phyloP scores from a whole-genome alignment of 805 yeast genomes.

The Myxozyma sirexii region DNA sequence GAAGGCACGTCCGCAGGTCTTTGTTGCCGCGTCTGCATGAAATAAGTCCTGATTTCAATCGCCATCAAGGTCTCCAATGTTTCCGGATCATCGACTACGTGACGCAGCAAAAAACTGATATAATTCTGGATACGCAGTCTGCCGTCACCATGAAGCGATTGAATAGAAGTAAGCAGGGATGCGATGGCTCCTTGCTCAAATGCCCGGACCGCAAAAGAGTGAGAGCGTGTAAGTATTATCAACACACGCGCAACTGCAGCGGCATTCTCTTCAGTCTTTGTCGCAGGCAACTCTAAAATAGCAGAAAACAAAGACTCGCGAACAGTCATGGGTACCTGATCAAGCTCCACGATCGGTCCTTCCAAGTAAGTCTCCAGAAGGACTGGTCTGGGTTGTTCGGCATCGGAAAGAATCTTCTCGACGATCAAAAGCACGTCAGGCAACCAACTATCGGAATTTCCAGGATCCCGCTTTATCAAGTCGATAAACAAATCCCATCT shows the following conservation, averaged over 20 bases:
- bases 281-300: slow-evolving; percentile 47
- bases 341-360: slow-evolving; percentile 16
- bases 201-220: slow-evolving; percentile 47
- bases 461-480: slow-evolving; percentile 23
- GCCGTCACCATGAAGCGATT: slow-evolving; percentile 43
- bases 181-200: slow-evolving; percentile 53
- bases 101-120: slow-evolving; percentile 59
- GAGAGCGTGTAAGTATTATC: slow-evolving; percentile 55
- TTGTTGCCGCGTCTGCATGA: slow-evolving; percentile 36
- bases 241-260: slow-evolving; percentile 58
- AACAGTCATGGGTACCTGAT: slow-evolving; percentile 34
- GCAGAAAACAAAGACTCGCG: slow-evolving; percentile 47
- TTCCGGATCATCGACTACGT: slow-evolving; percentile 64
- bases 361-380: slow-evolving; percentile 33
- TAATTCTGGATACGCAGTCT: slow-evolving; percentile 50
- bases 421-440: slow-evolving; percentile 58
- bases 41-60: slow-evolving; percentile 53
- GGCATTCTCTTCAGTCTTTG: slow-evolving; percentile 53
- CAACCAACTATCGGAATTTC: slow-evolving; percentile 50
- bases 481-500: slow-evolving; percentile 27
- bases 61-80: slow-evolving; percentile 54
- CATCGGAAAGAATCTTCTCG: slow-evolving; percentile 56
- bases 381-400: slow-evolving; percentile 51
- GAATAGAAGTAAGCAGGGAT: slow-evolving; percentile 51
- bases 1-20: slow-evolving; percentile 46